Percentiles rank a stretch among this genome's conserved stretches.
phyloP scores from a whole-genome alignment of 768 basidiomycete species.

The Pisolithus marmoratus region DNA sequence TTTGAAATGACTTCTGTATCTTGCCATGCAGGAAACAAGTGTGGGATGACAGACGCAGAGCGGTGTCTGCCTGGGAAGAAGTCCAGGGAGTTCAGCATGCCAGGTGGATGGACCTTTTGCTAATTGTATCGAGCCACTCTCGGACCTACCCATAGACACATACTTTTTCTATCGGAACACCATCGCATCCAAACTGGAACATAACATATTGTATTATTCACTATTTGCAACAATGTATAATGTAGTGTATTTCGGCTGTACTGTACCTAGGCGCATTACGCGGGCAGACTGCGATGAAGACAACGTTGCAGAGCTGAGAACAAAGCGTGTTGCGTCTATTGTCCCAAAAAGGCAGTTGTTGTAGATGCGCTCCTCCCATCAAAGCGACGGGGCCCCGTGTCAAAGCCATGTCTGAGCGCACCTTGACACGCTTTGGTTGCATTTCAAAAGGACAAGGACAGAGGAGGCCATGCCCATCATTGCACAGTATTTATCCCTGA shows the following conservation, averaged over 20 bases:
- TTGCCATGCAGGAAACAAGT: slow-evolving; percentile 4
- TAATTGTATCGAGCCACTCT: slow-evolving; percentile 4
- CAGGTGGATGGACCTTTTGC: slow-evolving; percentile 34
- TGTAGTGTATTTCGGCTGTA: not conserved
- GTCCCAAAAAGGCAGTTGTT: slow-evolving; percentile 31
- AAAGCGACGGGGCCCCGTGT: slow-evolving; percentile 1
- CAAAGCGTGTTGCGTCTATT: slow-evolving; percentile 22
- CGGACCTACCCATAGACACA: not conserved
- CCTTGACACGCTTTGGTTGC: slow-evolving; percentile 22
- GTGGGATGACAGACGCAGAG: slow-evolving; percentile 4
- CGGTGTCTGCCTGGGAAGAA: slow-evolving; percentile 11
- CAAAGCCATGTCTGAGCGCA: slow-evolving; percentile 4
- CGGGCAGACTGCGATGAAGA: not conserved
- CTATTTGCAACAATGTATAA: slow-evolving; percentile 11
- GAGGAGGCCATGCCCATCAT: slow-evolving; percentile 2
- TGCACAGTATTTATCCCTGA: slow-evolving; percentile 1
- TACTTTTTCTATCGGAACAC: not conserved
- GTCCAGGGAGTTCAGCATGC: slow-evolving; percentile 33
- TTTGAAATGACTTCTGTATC: slow-evolving; percentile 8
- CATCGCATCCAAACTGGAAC: not conserved
- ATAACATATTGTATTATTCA: slow-evolving; percentile 2
- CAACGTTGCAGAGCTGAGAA: slow-evolving; percentile 4
- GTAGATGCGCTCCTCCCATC: slow-evolving; percentile 18
- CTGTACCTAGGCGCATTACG: not conserved
- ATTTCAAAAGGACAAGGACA: not conserved